Evolutionary conservation across 345 rosid genomes (phyloP).

Genomic region (Melaleuca alternifolia): DNA sequence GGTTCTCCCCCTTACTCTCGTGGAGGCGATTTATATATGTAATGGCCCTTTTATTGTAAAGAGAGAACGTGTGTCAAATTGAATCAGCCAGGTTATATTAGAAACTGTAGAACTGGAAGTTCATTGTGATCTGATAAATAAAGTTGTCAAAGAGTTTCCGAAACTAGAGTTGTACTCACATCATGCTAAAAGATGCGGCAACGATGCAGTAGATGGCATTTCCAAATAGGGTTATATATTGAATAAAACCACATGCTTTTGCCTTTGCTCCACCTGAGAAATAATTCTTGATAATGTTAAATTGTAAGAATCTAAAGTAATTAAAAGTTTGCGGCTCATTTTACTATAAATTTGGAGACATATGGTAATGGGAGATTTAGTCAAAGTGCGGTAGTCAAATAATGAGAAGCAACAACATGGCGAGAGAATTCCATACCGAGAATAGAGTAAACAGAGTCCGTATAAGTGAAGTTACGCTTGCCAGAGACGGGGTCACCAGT

Average conservation of each 20-base stretch:
- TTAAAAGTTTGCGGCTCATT: neutral
- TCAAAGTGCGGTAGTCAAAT: neutral
- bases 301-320: neutral
- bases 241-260: conserved; percentile 53
- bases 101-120: neutral
- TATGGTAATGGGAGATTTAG: neutral
- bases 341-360: neutral
- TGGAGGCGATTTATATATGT: conserved; percentile 57
- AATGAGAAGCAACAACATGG: neutral
- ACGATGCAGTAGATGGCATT: conserved; percentile 53
- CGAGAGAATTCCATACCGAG: conserved; percentile 26
- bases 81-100: neutral
- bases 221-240: conserved; percentile 58
- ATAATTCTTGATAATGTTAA: neutral
- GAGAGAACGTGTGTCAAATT: neutral
- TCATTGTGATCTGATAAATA: neutral
- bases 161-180: conserved; percentile 20
- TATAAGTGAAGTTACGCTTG: conserved; percentile 61
- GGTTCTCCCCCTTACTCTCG: conserved; percentile 41
- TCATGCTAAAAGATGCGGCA: conserved; percentile 72
- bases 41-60: conserved; percentile 46
- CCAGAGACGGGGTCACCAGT: conserved; percentile 48
- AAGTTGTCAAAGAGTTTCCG: neutral
- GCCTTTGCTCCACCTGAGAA: conserved; percentile 49
- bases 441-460: conserved; percentile 61